Base-by-base conservation (phyloP, 2,329 filamentous ascomycete genomes). In the Zopfia rhizophila region DNA sequence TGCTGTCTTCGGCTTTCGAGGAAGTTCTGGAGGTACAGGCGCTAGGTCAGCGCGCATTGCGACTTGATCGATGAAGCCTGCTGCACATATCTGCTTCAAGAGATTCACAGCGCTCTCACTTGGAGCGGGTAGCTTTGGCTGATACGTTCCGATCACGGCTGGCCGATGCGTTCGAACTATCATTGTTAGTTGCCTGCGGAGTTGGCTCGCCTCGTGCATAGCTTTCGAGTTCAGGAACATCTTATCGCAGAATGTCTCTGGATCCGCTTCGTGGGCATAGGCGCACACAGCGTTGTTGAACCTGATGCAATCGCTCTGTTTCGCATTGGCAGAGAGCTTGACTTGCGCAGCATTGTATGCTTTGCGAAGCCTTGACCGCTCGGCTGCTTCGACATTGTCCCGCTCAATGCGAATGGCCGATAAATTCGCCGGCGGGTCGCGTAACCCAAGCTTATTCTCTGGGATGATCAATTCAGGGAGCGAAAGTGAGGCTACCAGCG, bases 41-140 rank as follows among this genome's bases (percentile, higher is more conserved):
- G 90, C 81, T n/a, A 91, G 78, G 70, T 99, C 93, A 3, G 90
- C 90, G 49, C 94, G 89, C 58, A 97, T 91, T 32, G 94, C 94
- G 28, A 99, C 83, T 58, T 97, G 89, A 72, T 99, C 94, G 63
- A 97, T 85, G 75, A 97, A 97, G 1, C 93, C 94, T 0, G 91
- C 88, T 0, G 93, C 90, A 16, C 90, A 86, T 75, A 97, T 95
- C 66, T 97, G 90, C 70, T 95, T 96, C 19, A 99, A 78, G 1
- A 90, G 85, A 33, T 86, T 86, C 19, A 95, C 77, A 64, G 70
- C 87, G 56, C 86, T 88, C 5, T 85, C 75, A 0, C 83, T 82
- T 77, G 81, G 76, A 66, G 85, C 66, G 68, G 82, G 72, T 74
- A 93, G 56, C 73, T 80, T 50, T 5, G 75, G 40, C 22, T 74